Evolutionary conservation across 371 early-diverging fungal genomes (phyloP).

Genomic region (Lichtheimia ramosa): DNA sequence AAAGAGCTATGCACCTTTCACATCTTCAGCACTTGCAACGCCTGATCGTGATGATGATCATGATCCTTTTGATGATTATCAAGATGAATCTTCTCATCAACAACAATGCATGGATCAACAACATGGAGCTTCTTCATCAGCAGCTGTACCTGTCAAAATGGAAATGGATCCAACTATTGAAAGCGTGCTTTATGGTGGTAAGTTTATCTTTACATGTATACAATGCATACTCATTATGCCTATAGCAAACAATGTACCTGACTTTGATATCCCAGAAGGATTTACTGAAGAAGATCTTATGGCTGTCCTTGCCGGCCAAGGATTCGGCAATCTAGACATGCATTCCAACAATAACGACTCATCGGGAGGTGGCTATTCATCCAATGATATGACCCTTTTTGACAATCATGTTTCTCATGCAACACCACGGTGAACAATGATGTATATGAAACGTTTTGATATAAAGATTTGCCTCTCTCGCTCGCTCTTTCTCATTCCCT

Average conservation of each 20-base stretch:
- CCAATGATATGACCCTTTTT: constrained; percentile 2
- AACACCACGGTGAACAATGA: constrained; percentile 1
- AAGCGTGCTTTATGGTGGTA: neutral
- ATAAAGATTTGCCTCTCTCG: neutral
- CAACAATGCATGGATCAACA: neutral
- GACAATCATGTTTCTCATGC: constrained; percentile 3
- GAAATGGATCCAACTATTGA: neutral
- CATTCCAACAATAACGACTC: constrained; percentile 7
- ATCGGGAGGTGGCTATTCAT: constrained; percentile 3
- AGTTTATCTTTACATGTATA: neutral
- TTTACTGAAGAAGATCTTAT: constrained; percentile 13
- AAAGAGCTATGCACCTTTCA: constrained; percentile 31
- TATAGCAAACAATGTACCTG: constrained; percentile 2
- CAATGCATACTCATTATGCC: neutral
- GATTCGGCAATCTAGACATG: constrained; percentile 1
- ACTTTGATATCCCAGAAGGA: constrained; percentile 9
- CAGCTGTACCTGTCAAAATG: constrained; percentile 13
- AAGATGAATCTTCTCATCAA: neutral
- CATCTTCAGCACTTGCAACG: constrained; percentile 31
- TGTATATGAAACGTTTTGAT: constrained; percentile 1
- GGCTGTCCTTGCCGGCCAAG: constrained; percentile 18
- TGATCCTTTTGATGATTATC: constrained; percentile 27
- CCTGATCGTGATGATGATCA: constrained; percentile 33
- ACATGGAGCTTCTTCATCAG: neutral
- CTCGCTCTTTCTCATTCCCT: neutral